Conservation (phyloP, 2,329 filamentous ascomycete genomes). For the Alternaria ventricosa region DNA sequence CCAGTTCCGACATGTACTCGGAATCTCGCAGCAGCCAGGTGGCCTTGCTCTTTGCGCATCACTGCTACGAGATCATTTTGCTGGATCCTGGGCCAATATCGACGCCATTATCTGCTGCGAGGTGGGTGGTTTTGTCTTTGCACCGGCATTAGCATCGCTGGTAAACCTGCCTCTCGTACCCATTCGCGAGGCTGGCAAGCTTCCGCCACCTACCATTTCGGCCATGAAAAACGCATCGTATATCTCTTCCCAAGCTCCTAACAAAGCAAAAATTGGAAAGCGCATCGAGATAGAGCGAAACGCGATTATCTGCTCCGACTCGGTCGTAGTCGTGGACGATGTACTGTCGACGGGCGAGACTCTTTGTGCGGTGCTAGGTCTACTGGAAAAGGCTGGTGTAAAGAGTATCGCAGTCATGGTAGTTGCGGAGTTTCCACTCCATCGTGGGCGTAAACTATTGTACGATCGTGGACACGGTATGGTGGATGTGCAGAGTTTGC, state of each 20-base stretch:
- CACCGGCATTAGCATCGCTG: conserved; percentile 56
- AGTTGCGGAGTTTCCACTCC: conserved; percentile 64
- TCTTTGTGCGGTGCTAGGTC: conserved; percentile 59
- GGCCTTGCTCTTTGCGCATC: conserved; percentile 61
- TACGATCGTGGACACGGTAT: conserved; percentile 57
- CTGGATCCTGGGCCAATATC: conserved; percentile 56
- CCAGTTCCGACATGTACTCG: conserved; percentile 65
- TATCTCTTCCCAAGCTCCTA: conserved; percentile 56
- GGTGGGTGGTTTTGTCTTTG: conserved; percentile 64
- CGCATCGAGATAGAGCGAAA: conserved; percentile 59
- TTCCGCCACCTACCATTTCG: conserved; percentile 63
- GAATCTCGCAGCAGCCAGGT: conserved; percentile 59
- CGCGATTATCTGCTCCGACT: conserved; percentile 49
- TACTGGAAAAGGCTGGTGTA: conserved; percentile 54
- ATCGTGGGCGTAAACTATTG: conserved; percentile 59
- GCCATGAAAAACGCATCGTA: conserved; percentile 58
- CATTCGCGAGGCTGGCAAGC: conserved; percentile 64
- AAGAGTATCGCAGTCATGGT: conserved; percentile 59
- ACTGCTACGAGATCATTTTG: conserved; percentile 57
- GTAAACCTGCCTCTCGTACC: conserved; percentile 55
- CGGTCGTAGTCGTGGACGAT: conserved; percentile 66
- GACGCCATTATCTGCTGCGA: conserved; percentile 61
- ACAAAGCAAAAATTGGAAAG: conserved; percentile 31
- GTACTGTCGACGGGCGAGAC: conserved; percentile 64
- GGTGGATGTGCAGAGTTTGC: conserved; percentile 60